Evolutionary conservation across 2,329 filamentous ascomycete species (phyloP).

Genomic region (Ascochyta lentis): DNA sequence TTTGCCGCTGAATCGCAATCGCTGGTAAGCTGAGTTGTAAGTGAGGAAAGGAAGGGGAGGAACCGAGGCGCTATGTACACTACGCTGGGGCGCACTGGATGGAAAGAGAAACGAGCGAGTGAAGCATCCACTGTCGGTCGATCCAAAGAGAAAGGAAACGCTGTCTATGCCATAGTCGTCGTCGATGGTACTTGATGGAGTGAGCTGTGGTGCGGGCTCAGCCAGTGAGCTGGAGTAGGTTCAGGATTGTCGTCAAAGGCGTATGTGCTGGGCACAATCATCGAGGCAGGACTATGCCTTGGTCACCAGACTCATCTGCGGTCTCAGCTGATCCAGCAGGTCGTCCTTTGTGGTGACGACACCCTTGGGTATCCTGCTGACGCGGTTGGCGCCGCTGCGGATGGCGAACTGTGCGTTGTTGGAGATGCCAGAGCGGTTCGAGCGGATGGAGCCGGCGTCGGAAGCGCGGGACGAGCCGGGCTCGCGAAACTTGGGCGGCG

Average conservation of each 20-base stretch:
- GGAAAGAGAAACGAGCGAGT: neutral
- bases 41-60: too few species aligned
- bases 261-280: slow-evolving; percentile 13
- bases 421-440: slow-evolving; percentile 81
- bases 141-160: neutral
- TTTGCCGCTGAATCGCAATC: slow-evolving; percentile 14
- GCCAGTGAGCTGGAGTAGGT: slow-evolving; percentile 40
- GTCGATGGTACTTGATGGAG: slow-evolving; percentile 21
- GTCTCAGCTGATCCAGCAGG: slow-evolving; percentile 64
- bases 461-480: slow-evolving; percentile 46
- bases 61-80: slow-evolving; percentile 16
- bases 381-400: slow-evolving; percentile 81
- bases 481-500: slow-evolving; percentile 73
- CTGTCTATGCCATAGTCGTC: slow-evolving; percentile 16
- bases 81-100: slow-evolving; percentile 11
- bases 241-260: slow-evolving; percentile 31
- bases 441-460: slow-evolving; percentile 62
- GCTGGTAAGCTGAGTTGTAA: neutral
- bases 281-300: slow-evolving; percentile 30
- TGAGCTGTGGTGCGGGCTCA: slow-evolving; percentile 39
- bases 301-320: slow-evolving; percentile 60
- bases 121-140: neutral
- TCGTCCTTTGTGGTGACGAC: slow-evolving; percentile 79
- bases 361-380: slow-evolving; percentile 83
- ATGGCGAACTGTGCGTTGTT: slow-evolving; percentile 71